Evolutionary conservation across 2,329 filamentous ascomycete genomes (phyloP).

Genomic region (Onygenales sp.): DNA sequence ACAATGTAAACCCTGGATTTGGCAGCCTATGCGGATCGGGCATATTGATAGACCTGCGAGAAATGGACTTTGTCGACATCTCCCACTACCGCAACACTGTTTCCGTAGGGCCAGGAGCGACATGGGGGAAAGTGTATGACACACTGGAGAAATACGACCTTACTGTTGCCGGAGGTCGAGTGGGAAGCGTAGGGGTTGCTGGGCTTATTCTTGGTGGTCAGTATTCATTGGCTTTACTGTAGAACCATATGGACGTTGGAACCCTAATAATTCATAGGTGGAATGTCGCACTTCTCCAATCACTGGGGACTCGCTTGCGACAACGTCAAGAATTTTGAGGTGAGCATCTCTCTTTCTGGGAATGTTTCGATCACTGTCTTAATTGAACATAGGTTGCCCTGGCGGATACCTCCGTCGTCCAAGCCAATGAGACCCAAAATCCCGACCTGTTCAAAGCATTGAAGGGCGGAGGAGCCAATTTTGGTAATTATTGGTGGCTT

Average conservation of each 20-base stretch:
- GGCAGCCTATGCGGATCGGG: not conserved
- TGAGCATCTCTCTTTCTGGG: not conserved
- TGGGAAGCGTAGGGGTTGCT: slow-evolving; percentile 13
- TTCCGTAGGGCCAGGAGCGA: not conserved
- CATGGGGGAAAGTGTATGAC: not conserved
- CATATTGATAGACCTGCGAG: not conserved
- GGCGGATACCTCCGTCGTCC: slow-evolving; percentile 27
- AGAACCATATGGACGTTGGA: not conserved
- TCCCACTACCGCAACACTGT: not conserved
- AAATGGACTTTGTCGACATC: not conserved
- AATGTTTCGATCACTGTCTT: not conserved
- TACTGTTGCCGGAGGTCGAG: slow-evolving; percentile 12
- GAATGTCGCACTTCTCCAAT: not conserved
- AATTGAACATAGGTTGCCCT: slow-evolving; percentile 20
- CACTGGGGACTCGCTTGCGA: not conserved
- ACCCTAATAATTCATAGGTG: not conserved
- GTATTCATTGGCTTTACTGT: not conserved
- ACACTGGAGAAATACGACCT: slow-evolving; percentile 6
- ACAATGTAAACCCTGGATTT: not conserved
- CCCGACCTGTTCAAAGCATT: slow-evolving; percentile 41
- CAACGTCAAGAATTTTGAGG: not conserved
- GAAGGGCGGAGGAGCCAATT: slow-evolving; percentile 35
- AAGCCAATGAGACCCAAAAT: slow-evolving; percentile 34
- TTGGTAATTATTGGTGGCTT: not conserved
- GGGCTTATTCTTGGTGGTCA: slow-evolving; percentile 7